Evolutionary conservation across 371 early-diverging fungal species (phyloP), one percentile per base, ranked within the genome.

Genomic region (Phascolomyces articulosus): DNA sequence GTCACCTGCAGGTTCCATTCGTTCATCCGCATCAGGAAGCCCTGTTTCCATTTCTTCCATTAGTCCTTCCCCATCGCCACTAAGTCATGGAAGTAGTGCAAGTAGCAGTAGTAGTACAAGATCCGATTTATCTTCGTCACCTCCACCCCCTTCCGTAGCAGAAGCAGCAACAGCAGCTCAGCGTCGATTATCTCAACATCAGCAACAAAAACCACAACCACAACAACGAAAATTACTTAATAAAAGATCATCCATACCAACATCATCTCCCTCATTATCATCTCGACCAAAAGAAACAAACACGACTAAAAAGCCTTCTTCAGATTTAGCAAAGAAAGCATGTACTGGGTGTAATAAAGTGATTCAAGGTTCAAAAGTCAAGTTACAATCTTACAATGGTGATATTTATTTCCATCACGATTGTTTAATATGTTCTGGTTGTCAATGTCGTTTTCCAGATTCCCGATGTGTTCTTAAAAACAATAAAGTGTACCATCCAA

Each of bases 381-480:
- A 69, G 57, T 44, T 73, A 2, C 63, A 74, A 1, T 68, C 71
- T 10, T 27, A 68, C 11, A 54, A 64, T 9, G 70, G 74, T 11
- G 68, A 71, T 41, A 63, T 66, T 15, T 79, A 76, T 73, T 89
- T 85, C 60, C 92, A 92, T 66, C 85, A 87, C n/a, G 73, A 82
- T 10, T 92, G 92, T 66, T 87, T 92, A 56, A 74, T 83, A 0
- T 92, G 92, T 55, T 76, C 85, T 15, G 89, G 85, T 21, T 92
- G 92, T 66, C 74, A 75, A 20, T 77, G 76, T 44, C 78, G 82
- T 26, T 91, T 92, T 58, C 88, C 86, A 16, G 85, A 90, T 54
- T 85, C 86, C 3, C 75, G 83, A 63, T 83, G 82, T 62, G 78
- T 80, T 20, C 67, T 79, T 3, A 79, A 83, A 56, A 73, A 11